These are phyloP conservation scores for Schizochytrium sp. DNA, from an alignment of 108 stramenopile genomes.

Conservation along the genomic window DNA sequence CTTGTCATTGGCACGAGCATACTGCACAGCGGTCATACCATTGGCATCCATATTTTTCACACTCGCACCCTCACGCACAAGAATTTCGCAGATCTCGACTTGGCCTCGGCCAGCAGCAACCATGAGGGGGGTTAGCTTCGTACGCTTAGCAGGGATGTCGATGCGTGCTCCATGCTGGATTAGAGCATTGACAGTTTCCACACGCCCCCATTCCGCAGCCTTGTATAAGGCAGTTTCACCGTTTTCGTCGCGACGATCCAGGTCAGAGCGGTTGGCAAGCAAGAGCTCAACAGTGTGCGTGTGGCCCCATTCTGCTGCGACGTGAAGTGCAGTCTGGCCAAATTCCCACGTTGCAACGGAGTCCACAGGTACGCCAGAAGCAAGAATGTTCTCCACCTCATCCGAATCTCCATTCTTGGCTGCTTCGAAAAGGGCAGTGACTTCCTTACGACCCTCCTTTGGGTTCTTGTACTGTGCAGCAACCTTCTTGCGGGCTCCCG, in stretches of 20 bases:
- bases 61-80: constrained; percentile 33
- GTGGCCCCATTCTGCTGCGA: constrained; percentile 41
- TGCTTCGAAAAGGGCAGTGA: neutral
- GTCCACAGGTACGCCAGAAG: constrained; percentile 39
- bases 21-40: constrained; percentile 38
- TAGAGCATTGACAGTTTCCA: constrained; percentile 15
- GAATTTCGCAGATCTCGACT: neutral
- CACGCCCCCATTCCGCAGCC: constrained; percentile 16
- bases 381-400: constrained; percentile 23
- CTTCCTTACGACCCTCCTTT: constrained; percentile 27
- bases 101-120: constrained; percentile 4
- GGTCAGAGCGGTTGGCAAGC: constrained; percentile 56
- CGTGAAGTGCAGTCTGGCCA: constrained; percentile 51
- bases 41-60: neutral
- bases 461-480: constrained; percentile 9
- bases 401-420: constrained; percentile 47
- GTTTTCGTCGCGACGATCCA: constrained; percentile 25
- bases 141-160: constrained; percentile 47
- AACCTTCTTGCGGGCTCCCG: constrained; percentile 38
- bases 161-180: neutral
- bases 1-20: neutral
- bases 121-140: constrained; percentile 50
- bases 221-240: constrained; percentile 28
- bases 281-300: constrained; percentile 19
- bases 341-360: neutral